Base-by-base conservation (phyloP, 192 early-diverging fungal species). In the Coemansia sp. region DNA sequence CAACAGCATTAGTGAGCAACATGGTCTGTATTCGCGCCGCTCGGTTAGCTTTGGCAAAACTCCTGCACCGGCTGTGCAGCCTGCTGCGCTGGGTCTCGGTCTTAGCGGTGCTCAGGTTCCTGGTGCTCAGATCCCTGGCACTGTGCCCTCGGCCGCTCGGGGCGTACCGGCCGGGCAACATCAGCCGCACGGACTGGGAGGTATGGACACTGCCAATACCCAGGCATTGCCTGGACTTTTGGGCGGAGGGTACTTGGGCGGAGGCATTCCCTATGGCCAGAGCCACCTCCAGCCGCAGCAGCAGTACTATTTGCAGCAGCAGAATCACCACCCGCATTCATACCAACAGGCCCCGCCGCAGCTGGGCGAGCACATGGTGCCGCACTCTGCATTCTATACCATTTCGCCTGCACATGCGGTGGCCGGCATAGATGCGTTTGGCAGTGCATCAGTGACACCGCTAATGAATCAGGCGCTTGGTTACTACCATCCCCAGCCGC, bases 1-100 rank as follows among this genome's bases (percentile, higher is more conserved):
- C 26, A 75, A 75, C 67, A 75, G 78, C 59, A 59, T 81, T 12
- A 73, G 78, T 22, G 78, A 81, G 60, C 77, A 80, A 23, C 55
- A 69, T 11, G 53, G 29, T 11, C 54, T 69, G 23, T 17, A 62
- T 17, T 67, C 72, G 31, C 67, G 76, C 29, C 71, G 76, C 61
- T 79, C 76, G 5, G 68, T 73, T 49, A 79, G 76, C 51, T 51
- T 79, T 61, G 71, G 76, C 26, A 79, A 79, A 54, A 27, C 47
- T 19, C 22, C 64, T 45, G 31, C n/a, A 1, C 27, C 59, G 9
- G 48, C 64, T 48, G 57, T 61, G 12, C 25, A 61, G 54, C 57
- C 68, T 14, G 67, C 64, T 1, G 38, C 49, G 5, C 71, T 73
- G 61, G 77, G 77, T 2, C 65, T 80, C 17, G 74, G 74, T 5